Evolutionary conservation across 2,329 filamentous ascomycete species (phyloP), one percentile per base, ranked within the genome.

Genomic region (Aspergillus quadrilineatus): DNA sequence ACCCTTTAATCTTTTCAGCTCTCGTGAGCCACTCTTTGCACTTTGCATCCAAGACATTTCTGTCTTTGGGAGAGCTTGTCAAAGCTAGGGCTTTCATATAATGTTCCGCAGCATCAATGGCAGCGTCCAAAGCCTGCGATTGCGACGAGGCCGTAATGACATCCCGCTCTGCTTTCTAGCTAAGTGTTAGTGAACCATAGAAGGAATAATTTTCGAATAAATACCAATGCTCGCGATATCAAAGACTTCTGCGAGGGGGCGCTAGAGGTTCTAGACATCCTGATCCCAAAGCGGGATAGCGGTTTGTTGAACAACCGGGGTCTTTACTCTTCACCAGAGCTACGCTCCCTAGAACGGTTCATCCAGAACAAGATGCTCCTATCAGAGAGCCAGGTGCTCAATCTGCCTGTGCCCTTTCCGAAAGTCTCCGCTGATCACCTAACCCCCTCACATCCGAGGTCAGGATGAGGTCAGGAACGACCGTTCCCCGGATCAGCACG

Each of bases 61-160:
- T 90, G 55, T 95, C 88, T 4, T 75, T 71, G n/a, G 83, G 75
- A 50, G 76, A 79, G n/a, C 78, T 73, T 5, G 87, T 82, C 57
- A 89, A 77, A 57, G 79, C 80, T 52, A 90, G 78, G 2, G 90
- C 90, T 67, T 85, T 84, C 85, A 97, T 90, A 64, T 94, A 92
- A 50, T 89, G 78, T 70, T 97, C 91, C 22, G 87, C 89, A 4
- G 89, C 89, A 61, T 82, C 79, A 67, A 96, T 90, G 49, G 90
- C 87, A 70, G 89, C 83, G 50, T 86, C 78, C 54, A 97, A 80
- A 43, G 90, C 91, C 64, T 86, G 85, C 63, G 82, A 75, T 62
- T 83, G 81, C 47, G 80, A 82, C 26, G 71, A 69, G 37, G 83
- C 77, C 58, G 72, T 69, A 58, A 77, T 72, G 65, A 87, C 75